Evolutionary conservation across 225 moss, liverwort and hornwort genomes (phyloP).

Genomic region (Asterella californica): DNA sequence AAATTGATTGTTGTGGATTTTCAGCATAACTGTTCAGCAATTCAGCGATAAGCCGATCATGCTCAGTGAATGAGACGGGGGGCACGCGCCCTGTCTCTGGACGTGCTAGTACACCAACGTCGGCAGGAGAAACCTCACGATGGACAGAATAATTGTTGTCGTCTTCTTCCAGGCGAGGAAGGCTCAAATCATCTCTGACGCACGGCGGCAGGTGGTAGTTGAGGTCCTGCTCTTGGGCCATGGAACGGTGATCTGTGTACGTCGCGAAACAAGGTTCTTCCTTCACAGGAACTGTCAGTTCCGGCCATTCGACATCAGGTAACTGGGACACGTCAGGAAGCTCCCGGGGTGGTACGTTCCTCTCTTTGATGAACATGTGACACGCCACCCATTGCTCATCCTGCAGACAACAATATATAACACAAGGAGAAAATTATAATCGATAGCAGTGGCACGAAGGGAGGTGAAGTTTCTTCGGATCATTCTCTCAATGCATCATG

Average conservation of each 20-base stretch:
- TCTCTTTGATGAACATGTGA: constrained; percentile 48
- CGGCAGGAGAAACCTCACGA: not conserved
- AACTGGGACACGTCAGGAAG: constrained; percentile 4
- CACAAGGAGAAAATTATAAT: not conserved
- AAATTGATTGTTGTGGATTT: constrained; percentile 23
- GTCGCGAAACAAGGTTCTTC: constrained; percentile 21
- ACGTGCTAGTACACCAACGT: constrained; percentile 10
- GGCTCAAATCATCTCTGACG: constrained; percentile 30
- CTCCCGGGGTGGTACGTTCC: constrained; percentile 22
- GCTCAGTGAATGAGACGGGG: constrained; percentile 1
- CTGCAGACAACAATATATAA: constrained; percentile 4
- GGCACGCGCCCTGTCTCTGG: not conserved
- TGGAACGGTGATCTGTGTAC: not conserved
- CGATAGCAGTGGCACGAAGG: not conserved
- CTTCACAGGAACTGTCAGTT: constrained; percentile 22
- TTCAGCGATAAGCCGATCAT: constrained; percentile 2
- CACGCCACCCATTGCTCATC: constrained; percentile 48
- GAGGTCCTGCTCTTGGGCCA: not conserved
- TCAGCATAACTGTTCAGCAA: constrained; percentile 27
- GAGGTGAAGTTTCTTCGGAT: not conserved
- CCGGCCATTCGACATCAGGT: constrained; percentile 11
- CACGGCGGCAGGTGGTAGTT: constrained; percentile 11
- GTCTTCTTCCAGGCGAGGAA: constrained; percentile 32
- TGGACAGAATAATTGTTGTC: constrained; percentile 24
- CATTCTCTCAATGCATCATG: not conserved